Base-by-base conservation (phyloP, 1,284 basidiomycete species). In the Tausonia pullulans region DNA sequence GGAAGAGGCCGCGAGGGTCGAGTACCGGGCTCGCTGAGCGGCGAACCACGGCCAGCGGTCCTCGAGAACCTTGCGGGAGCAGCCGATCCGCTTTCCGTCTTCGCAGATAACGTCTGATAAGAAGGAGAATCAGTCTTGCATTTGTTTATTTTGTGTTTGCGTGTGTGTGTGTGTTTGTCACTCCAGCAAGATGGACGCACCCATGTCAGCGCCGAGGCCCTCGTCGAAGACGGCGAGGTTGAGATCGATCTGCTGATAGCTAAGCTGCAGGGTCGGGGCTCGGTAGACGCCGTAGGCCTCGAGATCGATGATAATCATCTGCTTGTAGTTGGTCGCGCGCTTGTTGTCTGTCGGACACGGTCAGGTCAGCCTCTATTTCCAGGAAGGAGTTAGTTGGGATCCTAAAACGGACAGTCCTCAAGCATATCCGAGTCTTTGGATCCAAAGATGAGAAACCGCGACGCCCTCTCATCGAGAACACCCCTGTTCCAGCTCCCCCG, bases 221-320 rank as follows among this genome's bases (percentile, higher is more conserved):
- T 91, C 87, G 71, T 91, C 88, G 6, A 93, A 78, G 54, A 87
- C 85, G 4, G 85, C 82, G 16, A 93, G 78, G 7, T 88, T 89
- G 60, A 89, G 79, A 62, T 72, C 51, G 51, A 55, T n/a, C 51
- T 45, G 14, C 41, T 14, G 61, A 9, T 48, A 40, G 27, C 40
- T 16, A 44, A 48, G 14, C 14, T 8, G n/a, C 5, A 54, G 5
- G 3, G 27, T 16, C 1, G 62, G 62, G 5, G 44, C 41, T 2
- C 44, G 52, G 50, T 58, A 60, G 57, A 64, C 90, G 2, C 92
- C 93, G 71, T 90, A 94, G 0, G 92, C 87, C 76, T 96, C 93
- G 49, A 96, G 80, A 72, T 94, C 90, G 67, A 96, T 84, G 65
- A 91, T 85, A 3, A 90, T 90, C 63, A 95, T 83, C 71, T 97